These are phyloP conservation scores for Blastocystis sp. DNA, from an alignment of 352 stramenopile species.

Conservation along the genomic window DNA sequence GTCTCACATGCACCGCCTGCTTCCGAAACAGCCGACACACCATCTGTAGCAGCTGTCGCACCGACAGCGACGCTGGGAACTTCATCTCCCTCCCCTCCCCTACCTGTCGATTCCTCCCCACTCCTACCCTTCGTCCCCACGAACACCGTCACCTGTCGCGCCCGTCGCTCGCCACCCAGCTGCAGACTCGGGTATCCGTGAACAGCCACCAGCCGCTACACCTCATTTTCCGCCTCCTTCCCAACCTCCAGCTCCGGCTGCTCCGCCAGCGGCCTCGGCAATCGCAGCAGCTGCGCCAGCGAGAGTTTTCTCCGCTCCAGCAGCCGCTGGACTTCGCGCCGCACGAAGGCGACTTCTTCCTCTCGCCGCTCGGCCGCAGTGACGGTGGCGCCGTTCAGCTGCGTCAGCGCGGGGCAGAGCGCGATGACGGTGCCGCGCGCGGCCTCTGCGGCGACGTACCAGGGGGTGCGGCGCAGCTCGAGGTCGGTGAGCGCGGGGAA, in stretches of 20 bases:
- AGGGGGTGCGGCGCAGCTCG: neutral
- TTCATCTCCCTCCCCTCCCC: neutral
- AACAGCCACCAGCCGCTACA: neutral
- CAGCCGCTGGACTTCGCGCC: neutral
- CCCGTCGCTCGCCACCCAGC: neutral
- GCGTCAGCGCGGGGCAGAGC: neutral
- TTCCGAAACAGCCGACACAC: neutral
- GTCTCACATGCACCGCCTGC: neutral
- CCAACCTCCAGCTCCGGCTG: neutral
- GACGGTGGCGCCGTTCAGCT: neutral
- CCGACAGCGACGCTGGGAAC: neutral
- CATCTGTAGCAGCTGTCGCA: neutral
- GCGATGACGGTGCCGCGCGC: neutral
- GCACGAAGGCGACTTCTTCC: neutral
- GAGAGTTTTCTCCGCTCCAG: too few relatives aligned
- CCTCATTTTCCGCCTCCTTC: neutral
- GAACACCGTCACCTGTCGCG: too few relatives aligned
- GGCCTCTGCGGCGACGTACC: neutral
- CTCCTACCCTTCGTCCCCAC: too few relatives aligned
- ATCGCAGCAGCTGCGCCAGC: neutral
- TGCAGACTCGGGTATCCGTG: neutral
- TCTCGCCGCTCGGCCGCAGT: neutral
- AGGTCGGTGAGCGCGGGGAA: conserved; percentile 1
- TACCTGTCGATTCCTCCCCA: neutral
- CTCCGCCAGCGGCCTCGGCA: neutral